Evolutionary conservation across 2,329 filamentous ascomycete species (phyloP).

Genomic region (Triangularia verruculosa): DNA sequence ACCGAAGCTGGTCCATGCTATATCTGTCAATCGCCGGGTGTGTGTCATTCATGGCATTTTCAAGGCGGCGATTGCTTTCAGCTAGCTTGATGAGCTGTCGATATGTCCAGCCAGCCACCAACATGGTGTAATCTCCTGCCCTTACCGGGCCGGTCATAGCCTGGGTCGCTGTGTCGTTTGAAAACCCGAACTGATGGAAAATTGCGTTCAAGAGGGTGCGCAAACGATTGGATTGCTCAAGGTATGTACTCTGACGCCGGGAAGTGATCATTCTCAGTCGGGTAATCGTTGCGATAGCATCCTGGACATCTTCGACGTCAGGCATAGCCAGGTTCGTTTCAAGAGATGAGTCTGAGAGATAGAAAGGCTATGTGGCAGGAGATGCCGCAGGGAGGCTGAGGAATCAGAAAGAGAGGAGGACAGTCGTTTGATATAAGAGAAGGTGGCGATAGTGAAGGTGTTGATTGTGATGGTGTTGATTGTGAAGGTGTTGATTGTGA

Average conservation of each 20-base stretch:
- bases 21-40: neutral
- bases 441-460: too few species aligned
- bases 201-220: neutral
- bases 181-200: neutral
- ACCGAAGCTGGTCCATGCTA: neutral
- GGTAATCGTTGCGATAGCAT: neutral
- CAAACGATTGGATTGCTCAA: neutral
- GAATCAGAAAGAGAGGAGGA: neutral
- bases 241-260: neutral
- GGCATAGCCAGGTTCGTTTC: neutral
- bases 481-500: too few species aligned
- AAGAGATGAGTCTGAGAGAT: neutral
- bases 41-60: too few species aligned
- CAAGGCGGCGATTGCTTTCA: neutral
- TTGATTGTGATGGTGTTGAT: too few species aligned
- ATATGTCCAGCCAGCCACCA: neutral
- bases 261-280: neutral
- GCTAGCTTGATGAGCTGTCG: neutral
- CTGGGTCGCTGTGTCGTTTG: neutral
- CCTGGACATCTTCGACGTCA: neutral
- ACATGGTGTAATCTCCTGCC: neutral
- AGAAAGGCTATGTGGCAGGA: too few species aligned
- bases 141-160: neutral
- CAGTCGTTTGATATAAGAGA: too few species aligned
- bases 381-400: neutral